A percentile compares a stretch with the other conserved stretches of the same genome.
These are phyloP conservation scores for Pachysandra terminalis DNA, from an alignment of 164 flowering plant species.

Conservation along the genomic window DNA sequence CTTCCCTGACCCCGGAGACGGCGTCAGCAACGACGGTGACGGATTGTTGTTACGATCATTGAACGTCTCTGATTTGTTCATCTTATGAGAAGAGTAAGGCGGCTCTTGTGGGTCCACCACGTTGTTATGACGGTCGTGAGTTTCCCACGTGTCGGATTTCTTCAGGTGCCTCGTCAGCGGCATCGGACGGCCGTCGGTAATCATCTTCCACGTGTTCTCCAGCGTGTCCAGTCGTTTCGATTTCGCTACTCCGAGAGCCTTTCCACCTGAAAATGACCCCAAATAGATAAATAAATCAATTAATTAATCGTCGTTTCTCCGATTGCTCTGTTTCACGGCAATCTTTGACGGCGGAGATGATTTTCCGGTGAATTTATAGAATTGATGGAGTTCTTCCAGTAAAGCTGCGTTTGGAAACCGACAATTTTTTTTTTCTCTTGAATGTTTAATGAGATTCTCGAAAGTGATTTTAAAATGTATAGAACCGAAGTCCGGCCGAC, in stretches of 20 bases:
- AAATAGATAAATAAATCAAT: neutral
- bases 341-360: too few relatives aligned
- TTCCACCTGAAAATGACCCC: constrained; percentile 27
- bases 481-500: too few relatives aligned
- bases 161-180: constrained; percentile 63
- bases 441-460: too few relatives aligned
- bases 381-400: too few relatives aligned
- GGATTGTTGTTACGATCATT: constrained; percentile 14
- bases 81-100: constrained; percentile 8
- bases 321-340: too few relatives aligned
- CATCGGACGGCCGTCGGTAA: constrained; percentile 79
- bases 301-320: neutral
- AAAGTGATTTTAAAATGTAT: too few relatives aligned
- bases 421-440: too few relatives aligned
- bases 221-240: constrained; percentile 65
- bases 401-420: too few relatives aligned
- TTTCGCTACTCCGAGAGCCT: constrained; percentile 50
- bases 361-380: too few relatives aligned
- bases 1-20: constrained; percentile 29
- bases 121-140: constrained; percentile 27
- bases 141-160: constrained; percentile 72
- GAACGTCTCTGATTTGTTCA: constrained; percentile 64
- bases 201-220: constrained; percentile 86
- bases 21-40: neutral
- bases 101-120: neutral